These are phyloP conservation scores for Cardiospermum halicacabum DNA, from an alignment of 345 rosid genomes.

Conservation along the genomic window DNA sequence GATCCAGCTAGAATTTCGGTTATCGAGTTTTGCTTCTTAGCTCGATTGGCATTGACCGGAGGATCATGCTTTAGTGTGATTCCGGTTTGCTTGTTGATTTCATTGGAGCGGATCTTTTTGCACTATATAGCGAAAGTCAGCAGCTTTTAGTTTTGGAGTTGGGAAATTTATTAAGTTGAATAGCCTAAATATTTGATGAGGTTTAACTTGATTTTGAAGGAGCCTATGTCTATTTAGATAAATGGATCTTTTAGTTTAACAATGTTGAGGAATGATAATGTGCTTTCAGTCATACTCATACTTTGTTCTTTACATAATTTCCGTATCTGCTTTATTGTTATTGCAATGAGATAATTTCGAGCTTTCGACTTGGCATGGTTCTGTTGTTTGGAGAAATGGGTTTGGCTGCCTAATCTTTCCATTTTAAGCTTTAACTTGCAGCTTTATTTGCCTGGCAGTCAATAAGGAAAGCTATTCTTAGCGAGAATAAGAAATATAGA, in stretches of 20 bases:
- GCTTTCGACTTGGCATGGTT: neutral
- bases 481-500: neutral
- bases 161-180: neutral
- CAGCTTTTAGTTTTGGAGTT: neutral
- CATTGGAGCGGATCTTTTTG: neutral
- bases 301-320: neutral
- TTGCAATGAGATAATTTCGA: neutral
- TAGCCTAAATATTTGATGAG: neutral
- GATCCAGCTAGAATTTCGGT: slow-evolving; percentile 15
- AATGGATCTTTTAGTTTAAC: neutral
- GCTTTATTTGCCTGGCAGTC: neutral
- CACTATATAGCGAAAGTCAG: neutral
- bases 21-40: neutral
- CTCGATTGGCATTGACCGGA: slow-evolving; percentile 11
- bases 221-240: neutral
- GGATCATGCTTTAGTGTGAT: neutral
- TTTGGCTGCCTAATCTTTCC: neutral
- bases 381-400: neutral
- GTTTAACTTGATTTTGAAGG: neutral
- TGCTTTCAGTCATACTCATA: neutral
- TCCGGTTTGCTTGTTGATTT: neutral
- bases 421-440: neutral
- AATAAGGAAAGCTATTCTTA: neutral
- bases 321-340: neutral
- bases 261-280: neutral